Base-by-base conservation (phyloP, 306 rosid species). In the Pyrus pyrifolia region DNA sequence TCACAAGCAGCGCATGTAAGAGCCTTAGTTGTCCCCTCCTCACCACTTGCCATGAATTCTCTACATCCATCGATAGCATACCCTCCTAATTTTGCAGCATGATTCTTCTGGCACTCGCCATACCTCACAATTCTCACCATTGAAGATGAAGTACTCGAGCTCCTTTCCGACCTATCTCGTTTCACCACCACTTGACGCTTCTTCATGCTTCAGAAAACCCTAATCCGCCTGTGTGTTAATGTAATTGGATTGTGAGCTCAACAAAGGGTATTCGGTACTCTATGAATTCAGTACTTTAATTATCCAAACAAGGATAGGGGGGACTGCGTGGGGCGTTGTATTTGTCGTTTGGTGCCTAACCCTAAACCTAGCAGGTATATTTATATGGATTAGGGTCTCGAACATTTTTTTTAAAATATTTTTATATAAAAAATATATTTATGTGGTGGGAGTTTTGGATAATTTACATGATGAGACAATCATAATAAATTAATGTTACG, bases 1-100 rank as follows among this genome's bases (percentile, higher is more conserved):
- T 91, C 96, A 12, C 98, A 94, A 67, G 97, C 97, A 0, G 98
- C 98, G 74, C 98, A 94, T 1, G 82, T 73, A 42, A 94, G 93
- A 0, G 87, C 96, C 33, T 68, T 88, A 51, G 60, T 38, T 8
- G 94, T 79, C 62, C 93, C 96, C 10, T 90, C 95, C 4, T 72
- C 84, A 1, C 85, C 82, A 14, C 85, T 84, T 0, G 98, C 93
- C 93, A 94, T 83, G 85, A 94, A 94, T 27, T 94, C 97, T 33
- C 88, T 83, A 85, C 98, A 94, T 0, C 98, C 98, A 74, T 94
- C 98, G 74, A 92, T 84, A 4, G 98, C 97, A 69, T 94, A 90
- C 1, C 98, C 98, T 60, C 98, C 98, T 3, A 87, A 86, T 23
- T 85, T 84, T 0, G 98, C 98, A 2, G 97, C 98, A 49, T 94